Evolutionary conservation across 1,284 basidiomycete genomes (phyloP).

Genomic region (Malassezia pachydermatis): DNA sequence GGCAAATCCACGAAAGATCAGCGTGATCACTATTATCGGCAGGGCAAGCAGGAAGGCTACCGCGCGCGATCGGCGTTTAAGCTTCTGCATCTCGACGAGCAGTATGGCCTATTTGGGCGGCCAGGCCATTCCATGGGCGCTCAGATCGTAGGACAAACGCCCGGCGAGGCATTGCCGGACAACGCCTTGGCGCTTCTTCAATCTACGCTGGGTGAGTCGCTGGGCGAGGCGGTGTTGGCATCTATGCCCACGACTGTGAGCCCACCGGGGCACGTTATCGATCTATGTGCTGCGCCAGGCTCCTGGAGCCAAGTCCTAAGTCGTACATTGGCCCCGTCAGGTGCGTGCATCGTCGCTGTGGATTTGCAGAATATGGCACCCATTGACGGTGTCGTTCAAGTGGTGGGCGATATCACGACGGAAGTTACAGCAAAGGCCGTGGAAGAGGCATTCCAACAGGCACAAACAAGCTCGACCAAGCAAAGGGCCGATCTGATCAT

Average conservation of each 20-base stretch:
- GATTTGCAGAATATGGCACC: conserved; percentile 57
- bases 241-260: background rate
- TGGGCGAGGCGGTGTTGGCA: background rate
- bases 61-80: conserved; percentile 56
- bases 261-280: conserved; percentile 50
- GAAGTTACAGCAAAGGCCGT: conserved; percentile 53
- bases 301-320: conserved; percentile 50
- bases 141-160: background rate
- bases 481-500: conserved; percentile 51
- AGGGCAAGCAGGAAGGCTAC: conserved; percentile 51
- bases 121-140: conserved; percentile 15
- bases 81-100: conserved; percentile 52
- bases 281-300: conserved; percentile 56
- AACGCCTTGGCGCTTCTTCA: background rate
- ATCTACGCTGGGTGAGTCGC: background rate
- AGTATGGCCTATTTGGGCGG: conserved; percentile 52
- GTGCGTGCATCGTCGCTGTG: conserved; percentile 51
- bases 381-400: conserved; percentile 52
- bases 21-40: conserved; percentile 54
- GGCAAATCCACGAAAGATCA: conserved; percentile 50
- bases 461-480: background rate
- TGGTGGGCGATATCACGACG: conserved; percentile 55
- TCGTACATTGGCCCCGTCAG: conserved; percentile 33
- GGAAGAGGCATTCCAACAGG: conserved; percentile 49
- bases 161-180: background rate